phyloP scores from a whole-genome alignment of 495 filamentous ascomycete species.

The Chlorociboria aeruginascens region DNA sequence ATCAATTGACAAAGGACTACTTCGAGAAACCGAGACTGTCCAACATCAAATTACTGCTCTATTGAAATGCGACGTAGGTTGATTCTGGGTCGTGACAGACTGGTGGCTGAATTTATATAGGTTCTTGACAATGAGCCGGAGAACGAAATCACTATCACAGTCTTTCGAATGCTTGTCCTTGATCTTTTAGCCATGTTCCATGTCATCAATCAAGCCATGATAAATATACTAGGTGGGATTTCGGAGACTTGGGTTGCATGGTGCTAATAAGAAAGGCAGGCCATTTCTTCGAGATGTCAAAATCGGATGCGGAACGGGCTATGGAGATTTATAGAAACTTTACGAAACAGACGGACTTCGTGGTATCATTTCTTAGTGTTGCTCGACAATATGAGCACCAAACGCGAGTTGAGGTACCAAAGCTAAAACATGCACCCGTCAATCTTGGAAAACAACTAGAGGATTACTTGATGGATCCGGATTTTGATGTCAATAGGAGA shows the following conservation, averaged over 20 bases:
- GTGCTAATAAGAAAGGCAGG: conserved; percentile 35
- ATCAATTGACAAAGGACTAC: conserved; percentile 81
- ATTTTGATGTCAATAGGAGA: conserved; percentile 87
- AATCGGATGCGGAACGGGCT: conserved; percentile 81
- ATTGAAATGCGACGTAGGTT: conserved; percentile 76
- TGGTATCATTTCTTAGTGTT: conserved; percentile 79
- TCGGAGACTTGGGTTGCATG: conserved; percentile 8
- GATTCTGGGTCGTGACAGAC: background rate
- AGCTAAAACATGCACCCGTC: conserved; percentile 92
- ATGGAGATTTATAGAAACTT: conserved; percentile 90
- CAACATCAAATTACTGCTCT: conserved; percentile 80
- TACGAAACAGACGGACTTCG: conserved; percentile 80
- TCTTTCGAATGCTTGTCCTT: conserved; percentile 85
- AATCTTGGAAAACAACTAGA: conserved; percentile 81
- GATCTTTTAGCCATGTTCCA: conserved; percentile 88
- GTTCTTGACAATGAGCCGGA: conserved; percentile 80
- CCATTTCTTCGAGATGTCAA: conserved; percentile 98
- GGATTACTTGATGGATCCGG: conserved; percentile 89
- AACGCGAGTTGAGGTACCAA: conserved; percentile 88
- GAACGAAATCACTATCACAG: conserved; percentile 93
- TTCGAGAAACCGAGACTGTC: conserved; percentile 86
- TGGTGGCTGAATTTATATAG: conserved; percentile 30
- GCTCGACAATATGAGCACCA: conserved; percentile 83
- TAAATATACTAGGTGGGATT: conserved; percentile 81
- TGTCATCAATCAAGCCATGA: conserved; percentile 93